These are phyloP conservation scores for Saussurea involucrata DNA, from an alignment of 129 eudicot genomes.

Conservation along the genomic window DNA sequence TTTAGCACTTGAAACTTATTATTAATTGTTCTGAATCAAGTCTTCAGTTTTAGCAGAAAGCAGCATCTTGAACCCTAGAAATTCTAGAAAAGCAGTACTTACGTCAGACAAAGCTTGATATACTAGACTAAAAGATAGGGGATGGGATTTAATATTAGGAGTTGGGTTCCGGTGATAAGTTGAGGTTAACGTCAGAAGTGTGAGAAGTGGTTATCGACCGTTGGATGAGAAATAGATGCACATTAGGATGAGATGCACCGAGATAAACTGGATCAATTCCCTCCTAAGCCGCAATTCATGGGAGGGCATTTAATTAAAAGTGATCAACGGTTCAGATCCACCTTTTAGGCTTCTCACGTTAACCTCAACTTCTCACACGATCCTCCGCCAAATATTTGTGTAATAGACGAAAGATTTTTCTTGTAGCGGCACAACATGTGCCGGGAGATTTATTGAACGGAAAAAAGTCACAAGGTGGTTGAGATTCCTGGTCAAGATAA, in stretches of 20 bases:
- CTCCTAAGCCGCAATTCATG: no score
- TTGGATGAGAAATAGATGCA: no score
- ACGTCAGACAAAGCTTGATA: background rate
- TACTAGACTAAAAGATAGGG: background rate
- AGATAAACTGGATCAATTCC: no score
- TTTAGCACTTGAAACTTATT: background rate
- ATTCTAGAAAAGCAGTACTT: background rate
- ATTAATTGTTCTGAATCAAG: background rate
- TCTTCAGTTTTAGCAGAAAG: background rate
- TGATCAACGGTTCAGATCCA: no score
- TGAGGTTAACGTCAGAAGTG: no score
- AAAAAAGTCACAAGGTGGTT: background rate
- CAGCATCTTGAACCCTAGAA: background rate
- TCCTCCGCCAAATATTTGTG: no score
- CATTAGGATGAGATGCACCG: no score
- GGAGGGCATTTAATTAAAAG: no score
- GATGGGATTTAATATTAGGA: background rate
- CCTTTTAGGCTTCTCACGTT: no score
- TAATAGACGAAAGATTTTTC: background rate
- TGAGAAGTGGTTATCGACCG: no score
- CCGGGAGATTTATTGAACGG: background rate
- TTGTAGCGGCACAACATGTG: background rate
- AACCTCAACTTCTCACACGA: no score
- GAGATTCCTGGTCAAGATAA: background rate
- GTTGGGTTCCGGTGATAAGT: no score